Evolutionary conservation across 768 basidiomycete genomes (phyloP), one percentile per base, ranked within the genome.

Genomic region (Macrolepiota dolichaula): DNA sequence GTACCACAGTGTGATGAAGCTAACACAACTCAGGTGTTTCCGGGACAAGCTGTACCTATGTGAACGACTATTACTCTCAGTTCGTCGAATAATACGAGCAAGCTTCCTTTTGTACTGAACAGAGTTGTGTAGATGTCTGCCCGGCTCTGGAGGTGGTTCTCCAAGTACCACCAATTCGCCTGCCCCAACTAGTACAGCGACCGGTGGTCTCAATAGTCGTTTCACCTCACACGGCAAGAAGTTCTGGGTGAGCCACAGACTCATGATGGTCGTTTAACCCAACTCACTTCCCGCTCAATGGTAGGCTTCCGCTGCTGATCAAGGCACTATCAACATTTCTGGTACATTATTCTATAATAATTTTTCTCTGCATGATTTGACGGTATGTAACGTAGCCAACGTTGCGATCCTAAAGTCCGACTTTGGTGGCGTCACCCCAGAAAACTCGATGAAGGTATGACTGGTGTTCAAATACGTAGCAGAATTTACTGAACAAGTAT

Each of bases 371-470:
- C 22, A 11, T 22, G 24, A 38, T 10, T 25, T 22, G 3, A 51
- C 15, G 5, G 40, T 19, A 12, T 19, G 42, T 22, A 3, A 9
- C 55, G 29, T 38, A 72, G 72, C 71, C 32, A 75, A 76, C 51
- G 65, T 58, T 32, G 71, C 69, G n/a, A 50, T 76, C 46, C 59
- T 76, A 32, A 70, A 65, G 47, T 67, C 71, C 27, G 70, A 77
- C 46, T 77, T 77, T 40, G 76, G 77, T 17, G 68, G 67, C 15
- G 72, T 78, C n/a, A 77, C 77, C 0, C 76, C 77, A 1, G 76
- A 76, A 65, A 77, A 76, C 66, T 75, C 73, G 24, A 77, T 77
- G 76, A 78, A 74, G 69, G 74, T 71, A 65, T 12, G n/a, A 12
- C 19, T 32, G 0, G 24, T 49, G 7, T 56, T 51, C 53, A 9